Evolutionary conservation across 805 yeast species (phyloP).

Genomic region (Priceomyces haplophilus): DNA sequence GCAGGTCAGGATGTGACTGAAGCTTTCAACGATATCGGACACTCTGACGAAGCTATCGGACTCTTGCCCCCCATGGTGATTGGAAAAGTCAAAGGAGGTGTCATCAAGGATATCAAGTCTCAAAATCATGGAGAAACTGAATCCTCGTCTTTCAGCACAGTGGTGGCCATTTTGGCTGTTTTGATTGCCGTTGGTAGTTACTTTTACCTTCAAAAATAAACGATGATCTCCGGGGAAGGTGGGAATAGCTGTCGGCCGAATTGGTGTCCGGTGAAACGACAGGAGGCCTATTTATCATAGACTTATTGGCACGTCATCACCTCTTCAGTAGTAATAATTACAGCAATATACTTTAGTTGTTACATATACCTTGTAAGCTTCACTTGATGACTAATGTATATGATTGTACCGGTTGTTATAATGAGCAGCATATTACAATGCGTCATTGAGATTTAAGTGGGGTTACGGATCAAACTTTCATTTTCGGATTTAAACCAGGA

Average conservation of each 20-base stretch:
- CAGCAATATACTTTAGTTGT: too few species aligned
- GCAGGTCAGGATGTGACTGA: slow-evolving; percentile 47
- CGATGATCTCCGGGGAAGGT: background rate
- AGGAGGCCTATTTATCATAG: background rate
- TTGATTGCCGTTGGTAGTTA: slow-evolving; percentile 44
- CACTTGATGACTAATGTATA: too few species aligned
- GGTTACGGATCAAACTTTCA: background rate
- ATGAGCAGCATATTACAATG: too few species aligned
- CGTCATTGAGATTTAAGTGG: too few species aligned
- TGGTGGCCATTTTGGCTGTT: slow-evolving; percentile 35
- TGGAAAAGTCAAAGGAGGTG: slow-evolving; percentile 75
- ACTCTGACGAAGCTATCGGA: slow-evolving; percentile 92
- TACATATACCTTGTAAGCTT: too few species aligned
- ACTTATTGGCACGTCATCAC: background rate
- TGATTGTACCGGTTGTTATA: too few species aligned
- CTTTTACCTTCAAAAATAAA: slow-evolving; percentile 21
- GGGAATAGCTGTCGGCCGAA: background rate
- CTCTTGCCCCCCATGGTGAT: slow-evolving; percentile 63
- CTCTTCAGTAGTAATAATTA: background rate
- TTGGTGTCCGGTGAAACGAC: background rate
- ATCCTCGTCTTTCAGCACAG: slow-evolving; percentile 21
- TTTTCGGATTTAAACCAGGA: background rate
- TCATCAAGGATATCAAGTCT: slow-evolving; percentile 21
- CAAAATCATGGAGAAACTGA: slow-evolving; percentile 12
- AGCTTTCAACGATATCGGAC: slow-evolving; percentile 78